These are phyloP conservation scores for Triticum dicoccoides DNA, from an alignment of 176 grass and related monocot genomes.

Conservation along the genomic window DNA sequence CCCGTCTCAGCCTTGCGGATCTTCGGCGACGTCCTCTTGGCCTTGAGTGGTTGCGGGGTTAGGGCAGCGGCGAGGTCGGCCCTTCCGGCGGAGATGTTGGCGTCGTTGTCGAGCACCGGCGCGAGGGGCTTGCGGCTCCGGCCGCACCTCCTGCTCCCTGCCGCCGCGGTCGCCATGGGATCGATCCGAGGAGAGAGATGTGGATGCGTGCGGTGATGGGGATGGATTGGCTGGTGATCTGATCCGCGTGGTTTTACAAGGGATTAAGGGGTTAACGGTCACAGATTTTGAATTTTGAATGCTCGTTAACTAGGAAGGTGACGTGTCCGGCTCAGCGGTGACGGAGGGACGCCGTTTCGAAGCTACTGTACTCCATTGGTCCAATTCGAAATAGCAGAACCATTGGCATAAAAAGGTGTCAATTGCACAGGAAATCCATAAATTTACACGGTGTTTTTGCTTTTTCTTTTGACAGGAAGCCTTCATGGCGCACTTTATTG, in stretches of 20 bases:
- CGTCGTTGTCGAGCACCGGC: constrained; percentile 57
- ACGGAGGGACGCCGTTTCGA: background rate
- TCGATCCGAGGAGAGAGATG: background rate
- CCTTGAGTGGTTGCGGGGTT: constrained; percentile 33
- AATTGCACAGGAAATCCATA: too few relatives aligned
- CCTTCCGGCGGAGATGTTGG: constrained; percentile 72
- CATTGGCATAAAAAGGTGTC: too few relatives aligned
- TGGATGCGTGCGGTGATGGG: background rate
- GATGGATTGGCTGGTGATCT: constrained; percentile 1
- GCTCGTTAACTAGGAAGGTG: background rate
- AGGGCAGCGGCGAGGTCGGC: background rate
- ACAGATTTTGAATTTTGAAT: constrained; percentile 54
- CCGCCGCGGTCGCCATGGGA: constrained; percentile 40
- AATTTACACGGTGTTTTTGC: too few relatives aligned
- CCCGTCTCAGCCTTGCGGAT: background rate
- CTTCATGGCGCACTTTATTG: too few relatives aligned
- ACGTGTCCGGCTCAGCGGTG: background rate
- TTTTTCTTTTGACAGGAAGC: too few relatives aligned
- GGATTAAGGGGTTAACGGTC: constrained; percentile 39
- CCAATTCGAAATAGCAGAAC: too few relatives aligned
- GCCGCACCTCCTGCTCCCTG: constrained; percentile 42
- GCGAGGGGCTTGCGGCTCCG: constrained; percentile 61
- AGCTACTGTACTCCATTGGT: background rate
- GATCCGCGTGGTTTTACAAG: constrained; percentile 9
- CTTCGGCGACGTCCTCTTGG: constrained; percentile 41